phyloP scores from a whole-genome alignment of 2,329 filamentous ascomycete genomes.

The Colletotrichum sansevieriae region DNA sequence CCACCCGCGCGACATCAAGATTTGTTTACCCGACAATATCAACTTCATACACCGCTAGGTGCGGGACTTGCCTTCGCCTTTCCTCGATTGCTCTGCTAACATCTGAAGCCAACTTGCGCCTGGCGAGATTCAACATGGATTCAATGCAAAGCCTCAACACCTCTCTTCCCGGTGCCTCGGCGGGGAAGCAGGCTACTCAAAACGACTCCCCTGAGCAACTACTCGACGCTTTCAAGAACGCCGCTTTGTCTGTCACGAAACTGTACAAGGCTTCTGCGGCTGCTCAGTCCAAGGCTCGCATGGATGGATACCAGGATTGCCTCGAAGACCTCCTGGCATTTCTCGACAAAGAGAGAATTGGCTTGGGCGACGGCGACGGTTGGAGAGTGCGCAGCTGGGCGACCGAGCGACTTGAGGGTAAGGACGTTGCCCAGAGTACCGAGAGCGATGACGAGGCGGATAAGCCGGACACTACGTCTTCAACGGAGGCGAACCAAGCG shows the following conservation, averaged over 20 bases:
- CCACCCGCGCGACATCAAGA: conserved; percentile 36
- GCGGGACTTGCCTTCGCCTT: conserved; percentile 27
- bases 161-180: conserved; percentile 43
- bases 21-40: conserved; percentile 39
- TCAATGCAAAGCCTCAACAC: conserved; percentile 49
- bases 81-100: conserved; percentile 22
- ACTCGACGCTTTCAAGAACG: conserved; percentile 90
- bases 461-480: conserved; percentile 71
- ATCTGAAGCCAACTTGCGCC: conserved; percentile 10
- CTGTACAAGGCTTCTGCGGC: conserved; percentile 92
- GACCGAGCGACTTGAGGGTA: conserved; percentile 76
- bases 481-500: conserved; percentile 67
- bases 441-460: conserved; percentile 79
- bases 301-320: conserved; percentile 93
- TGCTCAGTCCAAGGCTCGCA: conserved; percentile 80
- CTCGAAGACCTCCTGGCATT: conserved; percentile 90
- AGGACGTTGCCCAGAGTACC: conserved; percentile 62
- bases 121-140: conserved; percentile 46
- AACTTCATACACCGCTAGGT: conserved; percentile 36
- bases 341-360: conserved; percentile 84
- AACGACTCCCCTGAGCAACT: conserved; percentile 72
- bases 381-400: conserved; percentile 74
- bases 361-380: conserved; percentile 82
- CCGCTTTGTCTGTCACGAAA: conserved; percentile 93
- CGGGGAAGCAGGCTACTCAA: conserved; percentile 47